Conservation (phyloP, 2,329 filamentous ascomycete species). For the Sarocladium kiliense region DNA sequence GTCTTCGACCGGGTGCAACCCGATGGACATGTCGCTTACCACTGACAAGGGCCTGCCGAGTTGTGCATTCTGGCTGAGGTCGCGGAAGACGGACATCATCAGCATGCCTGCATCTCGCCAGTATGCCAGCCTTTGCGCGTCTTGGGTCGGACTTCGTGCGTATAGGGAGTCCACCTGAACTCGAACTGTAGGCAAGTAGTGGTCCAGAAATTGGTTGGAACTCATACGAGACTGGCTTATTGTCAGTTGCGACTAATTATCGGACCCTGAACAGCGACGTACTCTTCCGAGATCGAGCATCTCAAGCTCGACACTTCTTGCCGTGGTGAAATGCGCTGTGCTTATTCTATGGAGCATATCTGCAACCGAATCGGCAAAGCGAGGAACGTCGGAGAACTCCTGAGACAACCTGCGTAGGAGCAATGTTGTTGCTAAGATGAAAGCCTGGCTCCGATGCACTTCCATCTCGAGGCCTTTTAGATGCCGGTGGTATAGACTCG, state of each 20-base stretch:
- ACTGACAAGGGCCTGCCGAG: not conserved
- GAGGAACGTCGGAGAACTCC: constrained; percentile 25
- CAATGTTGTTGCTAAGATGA: constrained; percentile 28
- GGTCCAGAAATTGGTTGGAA: constrained; percentile 30
- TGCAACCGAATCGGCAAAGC: constrained; percentile 27
- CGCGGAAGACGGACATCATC: constrained; percentile 22
- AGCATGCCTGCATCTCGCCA: constrained; percentile 35
- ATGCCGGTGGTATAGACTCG: constrained; percentile 38
- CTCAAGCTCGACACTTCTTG: constrained; percentile 46
- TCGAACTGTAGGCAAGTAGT: constrained; percentile 36
- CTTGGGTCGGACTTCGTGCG: constrained; percentile 12
- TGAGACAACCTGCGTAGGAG: constrained; percentile 32
- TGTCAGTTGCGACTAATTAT: not conserved
- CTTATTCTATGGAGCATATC: constrained; percentile 29
- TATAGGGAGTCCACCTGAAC: constrained; percentile 40
- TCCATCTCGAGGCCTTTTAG: constrained; percentile 24
- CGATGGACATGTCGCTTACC: not conserved
- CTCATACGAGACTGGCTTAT: constrained; percentile 30
- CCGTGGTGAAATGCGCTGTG: constrained; percentile 30
- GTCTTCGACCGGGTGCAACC: not conserved
- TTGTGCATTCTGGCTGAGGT: constrained; percentile 24
- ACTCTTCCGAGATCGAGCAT: constrained; percentile 47
- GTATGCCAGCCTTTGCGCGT: constrained; percentile 33
- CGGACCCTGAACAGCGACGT: constrained; percentile 13
- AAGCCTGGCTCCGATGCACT: constrained; percentile 22